A percentile compares a stretch with the other conserved stretches of the same genome.
Conservation (phyloP, 805 yeast genomes). For the Barnettozyma siamensis region DNA sequence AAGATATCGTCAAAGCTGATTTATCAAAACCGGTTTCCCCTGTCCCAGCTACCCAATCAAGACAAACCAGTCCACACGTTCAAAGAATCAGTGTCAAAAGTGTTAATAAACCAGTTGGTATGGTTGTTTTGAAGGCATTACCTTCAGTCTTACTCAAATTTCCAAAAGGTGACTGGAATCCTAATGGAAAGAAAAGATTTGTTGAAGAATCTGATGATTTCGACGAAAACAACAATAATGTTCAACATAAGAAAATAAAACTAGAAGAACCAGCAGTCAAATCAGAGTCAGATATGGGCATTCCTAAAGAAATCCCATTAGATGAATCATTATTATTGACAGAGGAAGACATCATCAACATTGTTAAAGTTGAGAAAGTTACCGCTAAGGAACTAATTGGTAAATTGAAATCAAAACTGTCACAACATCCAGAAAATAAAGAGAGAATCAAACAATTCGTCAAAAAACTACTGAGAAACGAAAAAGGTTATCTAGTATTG, state of each 20-base stretch:
- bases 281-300: conserved; percentile 12
- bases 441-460: conserved; percentile 52
- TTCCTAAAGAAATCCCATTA: conserved; percentile 5
- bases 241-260: conserved; percentile 31
- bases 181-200: conserved; percentile 38
- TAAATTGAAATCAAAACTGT: conserved; percentile 55
- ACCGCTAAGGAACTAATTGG: conserved; percentile 60
- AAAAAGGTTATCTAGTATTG: conserved; percentile 27
- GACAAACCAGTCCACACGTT: conserved; percentile 20
- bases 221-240: conserved; percentile 9
- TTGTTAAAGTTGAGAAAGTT: conserved; percentile 41
- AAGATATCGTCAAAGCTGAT: conserved; percentile 35
- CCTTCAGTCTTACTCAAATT: conserved; percentile 54
- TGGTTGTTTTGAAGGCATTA: conserved; percentile 61
- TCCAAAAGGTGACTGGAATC: conserved; percentile 84
- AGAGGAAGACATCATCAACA: conserved; percentile 62
- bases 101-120: conserved; percentile 42
- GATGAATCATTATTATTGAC: conserved; percentile 42
- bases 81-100: conserved; percentile 38
- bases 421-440: conserved; percentile 58
- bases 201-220: conserved; percentile 22
- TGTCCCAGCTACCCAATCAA: conserved; percentile 13
- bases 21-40: conserved; percentile 24
- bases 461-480: conserved; percentile 49
- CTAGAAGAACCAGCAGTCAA: conserved; percentile 24